A percentile compares a stretch with the other conserved stretches of the same genome.
phyloP scores from a whole-genome alignment of 2,329 filamentous ascomycete genomes.

The Xylaria sp. region DNA sequence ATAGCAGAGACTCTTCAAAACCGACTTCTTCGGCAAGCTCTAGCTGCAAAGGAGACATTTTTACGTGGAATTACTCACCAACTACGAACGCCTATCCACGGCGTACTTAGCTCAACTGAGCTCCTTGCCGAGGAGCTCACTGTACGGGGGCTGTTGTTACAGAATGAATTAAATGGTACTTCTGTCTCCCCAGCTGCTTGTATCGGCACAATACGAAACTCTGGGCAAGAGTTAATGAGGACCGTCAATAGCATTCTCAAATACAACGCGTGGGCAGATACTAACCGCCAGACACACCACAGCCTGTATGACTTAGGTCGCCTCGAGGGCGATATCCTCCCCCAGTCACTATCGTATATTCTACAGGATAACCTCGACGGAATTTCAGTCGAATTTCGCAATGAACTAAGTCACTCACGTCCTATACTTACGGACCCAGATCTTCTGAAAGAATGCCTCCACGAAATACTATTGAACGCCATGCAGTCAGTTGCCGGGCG shows the following conservation, averaged over 20 bases:
- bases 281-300: background rate
- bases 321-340: slow-evolving; percentile 26
- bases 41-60: slow-evolving; percentile 28
- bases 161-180: background rate
- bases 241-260: slow-evolving; percentile 27
- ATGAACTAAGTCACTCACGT: slow-evolving; percentile 9
- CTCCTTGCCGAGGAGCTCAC: slow-evolving; percentile 26
- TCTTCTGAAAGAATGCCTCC: slow-evolving; percentile 25
- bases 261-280: slow-evolving; percentile 25
- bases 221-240: slow-evolving; percentile 28
- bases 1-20: slow-evolving; percentile 27
- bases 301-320: slow-evolving; percentile 18
- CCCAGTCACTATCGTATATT: slow-evolving; percentile 9
- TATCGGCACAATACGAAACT: slow-evolving; percentile 19
- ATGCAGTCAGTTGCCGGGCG: slow-evolving; percentile 20
- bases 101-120: slow-evolving; percentile 19
- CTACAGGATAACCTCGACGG: slow-evolving; percentile 11
- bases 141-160: background rate
- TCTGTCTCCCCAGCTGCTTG: slow-evolving; percentile 12
- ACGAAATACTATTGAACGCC: slow-evolving; percentile 26
- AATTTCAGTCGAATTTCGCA: slow-evolving; percentile 26
- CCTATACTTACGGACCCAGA: slow-evolving; percentile 20
- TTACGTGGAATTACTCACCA: slow-evolving; percentile 31
- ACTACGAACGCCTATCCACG: slow-evolving; percentile 24
- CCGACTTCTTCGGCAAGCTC: slow-evolving; percentile 15